phyloP scores from a whole-genome alignment of 768 basidiomycete genomes.

The Cystobasidium onofrii region DNA sequence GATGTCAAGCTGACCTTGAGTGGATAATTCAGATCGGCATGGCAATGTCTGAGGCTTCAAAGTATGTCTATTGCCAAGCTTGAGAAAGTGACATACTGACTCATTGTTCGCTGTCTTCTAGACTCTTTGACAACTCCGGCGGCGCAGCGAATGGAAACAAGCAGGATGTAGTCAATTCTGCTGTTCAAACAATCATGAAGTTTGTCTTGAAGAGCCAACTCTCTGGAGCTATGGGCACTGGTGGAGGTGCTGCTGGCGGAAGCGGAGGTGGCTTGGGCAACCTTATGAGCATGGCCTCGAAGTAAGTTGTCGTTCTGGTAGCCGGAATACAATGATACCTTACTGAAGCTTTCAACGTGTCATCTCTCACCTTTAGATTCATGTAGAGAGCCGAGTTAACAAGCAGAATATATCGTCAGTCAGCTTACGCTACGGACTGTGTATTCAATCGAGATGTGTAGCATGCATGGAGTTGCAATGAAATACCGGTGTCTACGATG shows the following conservation, averaged over 20 bases:
- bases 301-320: neutral
- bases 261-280: conserved; percentile 13
- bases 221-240: conserved; percentile 20
- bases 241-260: conserved; percentile 9
- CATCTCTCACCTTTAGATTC: too few species aligned
- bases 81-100: neutral
- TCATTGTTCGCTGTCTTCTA: neutral
- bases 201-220: conserved; percentile 23
- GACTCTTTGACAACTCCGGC: conserved; percentile 62
- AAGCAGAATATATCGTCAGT: too few species aligned
- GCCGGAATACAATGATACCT: too few species aligned
- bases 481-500: too few species aligned
- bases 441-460: too few species aligned
- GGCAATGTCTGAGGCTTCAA: conserved; percentile 71
- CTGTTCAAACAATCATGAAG: conserved; percentile 24
- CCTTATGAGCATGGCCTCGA: conserved; percentile 25
- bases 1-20: neutral
- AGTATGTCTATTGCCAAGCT: too few species aligned
- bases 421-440: too few species aligned
- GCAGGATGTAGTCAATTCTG: conserved; percentile 27
- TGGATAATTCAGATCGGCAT: conserved; percentile 56
- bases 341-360: too few species aligned
- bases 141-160: conserved; percentile 60
- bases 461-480: too few species aligned
- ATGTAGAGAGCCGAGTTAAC: too few species aligned